Evolutionary conservation across 2,329 filamentous ascomycete species (phyloP).

Genomic region (Aspergillus sp.): DNA sequence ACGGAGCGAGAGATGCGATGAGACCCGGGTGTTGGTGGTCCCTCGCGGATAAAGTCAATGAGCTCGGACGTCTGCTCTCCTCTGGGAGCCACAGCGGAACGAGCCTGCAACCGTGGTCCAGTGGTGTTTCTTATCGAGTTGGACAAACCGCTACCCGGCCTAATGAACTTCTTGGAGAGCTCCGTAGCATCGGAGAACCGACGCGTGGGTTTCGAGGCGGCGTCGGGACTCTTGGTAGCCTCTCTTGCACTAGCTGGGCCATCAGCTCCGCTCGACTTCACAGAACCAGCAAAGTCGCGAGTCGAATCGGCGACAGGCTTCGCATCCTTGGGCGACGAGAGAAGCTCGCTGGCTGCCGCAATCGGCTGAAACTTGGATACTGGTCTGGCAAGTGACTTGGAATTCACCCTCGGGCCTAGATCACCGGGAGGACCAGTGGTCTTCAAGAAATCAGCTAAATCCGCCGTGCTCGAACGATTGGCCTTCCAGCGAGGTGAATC

Average conservation of each 20-base stretch:
- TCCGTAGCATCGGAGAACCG: slow-evolving; percentile 13
- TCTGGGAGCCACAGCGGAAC: slow-evolving; percentile 59
- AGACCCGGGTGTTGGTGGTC: slow-evolving; percentile 59
- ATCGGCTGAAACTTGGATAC: slow-evolving; percentile 21
- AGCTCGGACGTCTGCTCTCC: slow-evolving; percentile 71
- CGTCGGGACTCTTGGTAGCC: slow-evolving; percentile 9
- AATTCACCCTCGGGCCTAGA: slow-evolving; percentile 12
- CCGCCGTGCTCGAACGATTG: slow-evolving; percentile 28
- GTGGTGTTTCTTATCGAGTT: slow-evolving; percentile 13
- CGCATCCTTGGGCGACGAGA: slow-evolving; percentile 49
- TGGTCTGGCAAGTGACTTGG: slow-evolving; percentile 13
- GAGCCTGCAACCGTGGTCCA: slow-evolving; percentile 57
- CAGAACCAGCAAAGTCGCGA: slow-evolving; percentile 81
- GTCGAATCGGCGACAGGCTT: slow-evolving; percentile 64
- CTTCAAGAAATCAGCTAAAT: slow-evolving; percentile 34
- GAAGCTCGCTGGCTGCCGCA: slow-evolving; percentile 5
- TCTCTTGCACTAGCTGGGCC: slow-evolving; percentile 8
- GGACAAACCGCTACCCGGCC: slow-evolving; percentile 12
- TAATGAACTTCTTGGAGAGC: slow-evolving; percentile 9
- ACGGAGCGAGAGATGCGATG: slow-evolving; percentile 75
- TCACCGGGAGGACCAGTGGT: slow-evolving; percentile 29
- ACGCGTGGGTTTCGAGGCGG: slow-evolving; percentile 7
- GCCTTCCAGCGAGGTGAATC: slow-evolving; percentile 27
- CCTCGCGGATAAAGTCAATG: slow-evolving; percentile 91
- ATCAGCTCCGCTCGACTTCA: slow-evolving; percentile 71